Evolutionary conservation across 371 early-diverging fungal genomes (phyloP), one percentile per base, ranked within the genome.

Genomic region (Globomyces sp.): DNA sequence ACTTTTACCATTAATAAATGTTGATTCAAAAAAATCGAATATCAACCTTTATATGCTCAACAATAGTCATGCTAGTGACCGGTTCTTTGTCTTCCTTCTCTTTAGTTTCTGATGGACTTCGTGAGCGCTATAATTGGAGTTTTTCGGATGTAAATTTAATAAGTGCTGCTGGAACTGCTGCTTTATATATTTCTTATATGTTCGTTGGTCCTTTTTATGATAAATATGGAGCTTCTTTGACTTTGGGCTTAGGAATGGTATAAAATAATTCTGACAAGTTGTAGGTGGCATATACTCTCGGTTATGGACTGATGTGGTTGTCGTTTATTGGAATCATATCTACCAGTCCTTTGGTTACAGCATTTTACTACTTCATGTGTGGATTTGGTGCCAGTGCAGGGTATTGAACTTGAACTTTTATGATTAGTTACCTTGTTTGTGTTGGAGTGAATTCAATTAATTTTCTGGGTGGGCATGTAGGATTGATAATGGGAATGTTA

Each of bases 141-240:
- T 42, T 64, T 11, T 10, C 57, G 0, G 72, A 74, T 43, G 11
- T 74, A 13, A 74, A 74, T 65, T 9, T 70, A 40, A 62, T 74
- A 6, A 64, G 70, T 1, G 69, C 67, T 8, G 64, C 71, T 9
- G 72, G 69, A 47, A 68, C 63, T 53, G 43, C 75, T 3, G 53
- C 72, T 5, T 47, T 71, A 0, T 74, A 74, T 63, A 40, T 74
- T 11, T 52, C 63, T 3, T 59, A 59, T 46, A 60, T 73, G 8
- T 36, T 64, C 44, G 55, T 75, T 45, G 75, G 75, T 0, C 75
- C 75, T 10, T n/a, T 75, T 9, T 72, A 61, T 55, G 75, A 75
- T 50, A 39, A 9, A n/a, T 62, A 24, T 58, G 75, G 75, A 2
- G 48, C 66, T 9, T 34, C 50, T 8, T 53, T 60, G 13, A 75